Percentiles rank a stretch among this genome's conserved stretches.
phyloP scores from a whole-genome alignment of 257 asterid species.

The Phtheirospermum japonicum region DNA sequence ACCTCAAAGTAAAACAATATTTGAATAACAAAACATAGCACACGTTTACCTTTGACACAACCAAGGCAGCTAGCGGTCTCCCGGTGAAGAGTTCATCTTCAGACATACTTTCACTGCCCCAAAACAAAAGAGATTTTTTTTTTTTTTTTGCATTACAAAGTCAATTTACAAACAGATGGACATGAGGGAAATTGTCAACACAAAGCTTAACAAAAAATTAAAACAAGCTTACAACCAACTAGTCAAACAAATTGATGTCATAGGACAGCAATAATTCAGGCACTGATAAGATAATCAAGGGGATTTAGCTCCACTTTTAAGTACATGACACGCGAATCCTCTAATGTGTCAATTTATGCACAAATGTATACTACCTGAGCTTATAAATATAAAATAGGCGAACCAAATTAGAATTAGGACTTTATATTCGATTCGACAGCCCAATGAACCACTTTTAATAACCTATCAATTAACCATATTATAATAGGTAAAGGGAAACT shows the following conservation, averaged over 20 bases:
- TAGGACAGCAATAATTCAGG: background rate
- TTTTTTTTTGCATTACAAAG: background rate
- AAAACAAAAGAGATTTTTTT: background rate
- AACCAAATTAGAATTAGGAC: background rate
- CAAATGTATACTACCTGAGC: background rate
- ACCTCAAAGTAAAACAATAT: background rate
- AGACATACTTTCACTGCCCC: constrained; percentile 62
- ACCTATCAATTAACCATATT: background rate
- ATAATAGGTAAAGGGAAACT: background rate
- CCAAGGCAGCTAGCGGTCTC: constrained; percentile 78
- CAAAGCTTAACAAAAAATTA: constrained; percentile 5
- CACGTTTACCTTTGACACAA: constrained; percentile 76
- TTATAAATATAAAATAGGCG: constrained; percentile 5
- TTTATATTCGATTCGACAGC: background rate
- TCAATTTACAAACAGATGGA: background rate
- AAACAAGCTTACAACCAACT: background rate
- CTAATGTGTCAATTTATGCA: constrained; percentile 1
- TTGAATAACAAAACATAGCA: background rate
- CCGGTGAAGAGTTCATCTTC: constrained; percentile 77
- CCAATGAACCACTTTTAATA: background rate
- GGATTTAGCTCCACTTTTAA: background rate
- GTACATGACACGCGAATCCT: background rate
- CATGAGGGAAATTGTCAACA: background rate
- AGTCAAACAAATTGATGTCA: background rate
- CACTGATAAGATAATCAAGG: background rate